Base-by-base conservation (phyloP, 148 eudicot genomes). In the Talinum fruticosum region DNA sequence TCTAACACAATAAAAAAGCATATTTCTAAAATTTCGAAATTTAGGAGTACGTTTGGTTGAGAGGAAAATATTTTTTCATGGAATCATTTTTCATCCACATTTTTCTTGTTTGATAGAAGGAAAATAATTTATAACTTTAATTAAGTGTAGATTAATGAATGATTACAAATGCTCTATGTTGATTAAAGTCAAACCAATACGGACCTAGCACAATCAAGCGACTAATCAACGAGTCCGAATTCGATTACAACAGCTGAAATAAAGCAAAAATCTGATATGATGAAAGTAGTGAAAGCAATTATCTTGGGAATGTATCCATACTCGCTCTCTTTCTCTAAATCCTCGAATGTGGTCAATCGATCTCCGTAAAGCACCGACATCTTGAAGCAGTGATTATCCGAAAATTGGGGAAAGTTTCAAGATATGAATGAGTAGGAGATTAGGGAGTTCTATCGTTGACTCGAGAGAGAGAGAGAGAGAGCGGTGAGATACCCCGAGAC, bases 301-400 rank as follows among this genome's bases (percentile, higher is more conserved):
- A 96, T 97, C 97, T 96, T 96, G 38, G 97, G 94, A 73, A 96
- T 93, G 87, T 96, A 96, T 3, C 97, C 99, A 69, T 90, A 96
- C 91, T 96, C 99, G 91, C 97, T 93, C 83, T 96, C 99, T 89
- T 93, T 96, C 80, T 96, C 99, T 14, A 97, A 81, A 75, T 95
- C 99, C 83, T 95, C 99, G 81, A 96, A 96, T 4, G 99, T 96
- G 5, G 99, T 96, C 81, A 93, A 13, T 29, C 97, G 96, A 78
- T 89, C 90, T 54, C 91, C 97, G 73, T 93, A 90, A 5, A 82
- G 83, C 5, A 97, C 77, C 80, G 97, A 97, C 99, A 96, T 96
- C n/a, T 70, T 85, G 75, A 24, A 62, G 36, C 3, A 8, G 1
- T 1, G 19, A 61, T 71, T 71, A 38, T 8, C 29, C 10, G 6